Percentiles rank a stretch among this genome's conserved stretches.
Evolutionary conservation across 352 stramenopile genomes (phyloP).

Genomic region (Thalassiosira mediterranea): DNA sequence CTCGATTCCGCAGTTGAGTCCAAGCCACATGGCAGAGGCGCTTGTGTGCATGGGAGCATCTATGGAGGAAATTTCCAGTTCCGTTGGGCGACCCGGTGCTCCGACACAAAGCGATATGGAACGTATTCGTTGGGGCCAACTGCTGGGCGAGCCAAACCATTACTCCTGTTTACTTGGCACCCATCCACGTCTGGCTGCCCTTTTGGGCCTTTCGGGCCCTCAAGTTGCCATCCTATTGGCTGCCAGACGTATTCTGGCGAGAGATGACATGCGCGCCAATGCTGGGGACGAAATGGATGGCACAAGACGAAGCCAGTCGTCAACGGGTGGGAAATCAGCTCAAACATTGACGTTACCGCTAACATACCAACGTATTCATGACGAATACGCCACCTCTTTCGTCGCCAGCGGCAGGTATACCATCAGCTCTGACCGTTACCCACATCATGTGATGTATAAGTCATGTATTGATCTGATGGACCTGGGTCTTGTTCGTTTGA

Average conservation of each 20-base stretch:
- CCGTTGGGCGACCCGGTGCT: slow-evolving; percentile 19
- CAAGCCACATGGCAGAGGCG: slow-evolving; percentile 43
- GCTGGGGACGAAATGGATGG: slow-evolving; percentile 36
- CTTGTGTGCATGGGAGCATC: slow-evolving; percentile 40
- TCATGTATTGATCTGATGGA: slow-evolving; percentile 72
- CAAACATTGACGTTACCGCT: slow-evolving; percentile 33
- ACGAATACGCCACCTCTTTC: slow-evolving; percentile 68
- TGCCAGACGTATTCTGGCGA: slow-evolving; percentile 64
- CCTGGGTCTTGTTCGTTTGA: slow-evolving; percentile 66
- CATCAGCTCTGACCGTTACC: slow-evolving; percentile 52
- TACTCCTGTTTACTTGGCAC: slow-evolving; percentile 45
- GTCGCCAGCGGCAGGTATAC: slow-evolving; percentile 41
- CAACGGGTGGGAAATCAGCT: not conserved
- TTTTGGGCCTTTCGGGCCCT: slow-evolving; percentile 72
- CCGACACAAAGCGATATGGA: slow-evolving; percentile 25
- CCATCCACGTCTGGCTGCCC: slow-evolving; percentile 61
- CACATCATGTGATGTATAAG: slow-evolving; percentile 36
- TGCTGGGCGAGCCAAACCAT: slow-evolving; percentile 45
- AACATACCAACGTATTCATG: slow-evolving; percentile 76
- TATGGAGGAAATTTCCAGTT: slow-evolving; percentile 35
- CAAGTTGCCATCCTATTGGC: slow-evolving; percentile 73
- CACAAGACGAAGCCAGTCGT: slow-evolving; percentile 17
- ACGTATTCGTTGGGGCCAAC: slow-evolving; percentile 39
- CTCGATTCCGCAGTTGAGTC: slow-evolving; percentile 26
- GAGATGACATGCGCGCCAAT: slow-evolving; percentile 57